Evolutionary conservation across 192 early-diverging fungal species (phyloP).

Genomic region (Backusella parvicylindrica): DNA sequence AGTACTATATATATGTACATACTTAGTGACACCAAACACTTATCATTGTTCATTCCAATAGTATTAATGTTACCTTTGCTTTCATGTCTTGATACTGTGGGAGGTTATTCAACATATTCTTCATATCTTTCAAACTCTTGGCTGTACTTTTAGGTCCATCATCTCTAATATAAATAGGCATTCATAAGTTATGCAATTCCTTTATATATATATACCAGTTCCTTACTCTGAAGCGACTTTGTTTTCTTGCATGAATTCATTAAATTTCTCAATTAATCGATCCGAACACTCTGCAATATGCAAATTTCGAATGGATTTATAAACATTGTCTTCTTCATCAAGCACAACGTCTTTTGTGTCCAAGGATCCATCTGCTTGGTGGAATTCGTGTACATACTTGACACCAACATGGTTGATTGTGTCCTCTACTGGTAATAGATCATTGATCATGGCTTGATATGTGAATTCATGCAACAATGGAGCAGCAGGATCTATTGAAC

Average conservation of each 20-base stretch:
- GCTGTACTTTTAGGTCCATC: constrained; percentile 45
- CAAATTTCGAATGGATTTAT: constrained; percentile 69
- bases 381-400: constrained; percentile 58
- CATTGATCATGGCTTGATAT: constrained; percentile 98
- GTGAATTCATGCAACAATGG: constrained; percentile 98
- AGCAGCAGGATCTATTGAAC: constrained; percentile 83
- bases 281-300: constrained; percentile 81
- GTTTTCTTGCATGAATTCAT: constrained; percentile 77
- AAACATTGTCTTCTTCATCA: constrained; percentile 80
- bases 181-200: not conserved
- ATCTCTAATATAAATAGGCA: not conserved
- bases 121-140: constrained; percentile 77
- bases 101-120: constrained; percentile 76
- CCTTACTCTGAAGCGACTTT: constrained; percentile 30
- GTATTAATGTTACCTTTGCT: constrained; percentile 50
- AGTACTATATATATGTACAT: constrained; percentile 42
- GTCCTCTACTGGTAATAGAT: constrained; percentile 65
- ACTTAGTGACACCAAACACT: too few species aligned
- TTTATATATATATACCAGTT: not conserved
- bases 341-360: constrained; percentile 51
- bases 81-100: constrained; percentile 89
- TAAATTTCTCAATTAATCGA: constrained; percentile 71
- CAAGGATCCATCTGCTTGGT: constrained; percentile 35
- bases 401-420: constrained; percentile 38
- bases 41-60: too few species aligned